These are phyloP conservation scores for Leccinum arenicola DNA, from an alignment of 768 basidiomycete genomes.

Conservation along the genomic window DNA sequence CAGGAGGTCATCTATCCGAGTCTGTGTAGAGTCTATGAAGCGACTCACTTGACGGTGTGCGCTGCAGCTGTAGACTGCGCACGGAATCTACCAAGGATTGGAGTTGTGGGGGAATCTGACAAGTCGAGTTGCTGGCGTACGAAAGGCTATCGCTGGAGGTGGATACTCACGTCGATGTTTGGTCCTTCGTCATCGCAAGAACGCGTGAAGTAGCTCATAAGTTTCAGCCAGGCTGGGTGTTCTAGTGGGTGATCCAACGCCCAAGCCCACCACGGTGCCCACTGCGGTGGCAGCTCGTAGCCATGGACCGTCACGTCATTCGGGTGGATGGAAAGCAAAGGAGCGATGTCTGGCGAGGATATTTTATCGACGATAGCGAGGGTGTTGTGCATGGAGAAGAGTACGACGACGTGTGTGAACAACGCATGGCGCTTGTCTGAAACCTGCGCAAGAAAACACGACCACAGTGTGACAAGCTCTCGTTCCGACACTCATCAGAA, in stretches of 20 bases:
- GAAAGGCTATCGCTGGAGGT: not conserved
- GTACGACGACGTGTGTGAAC: not conserved
- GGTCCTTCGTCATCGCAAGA: conserved; percentile 7
- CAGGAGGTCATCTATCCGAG: not conserved
- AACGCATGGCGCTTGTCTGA: not conserved
- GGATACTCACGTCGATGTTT: conserved; percentile 15
- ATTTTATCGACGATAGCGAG: conserved; percentile 16
- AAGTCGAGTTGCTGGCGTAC: not conserved
- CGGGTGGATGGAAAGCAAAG: conserved; percentile 46
- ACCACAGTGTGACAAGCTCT: too few species aligned
- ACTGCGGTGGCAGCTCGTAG: conserved; percentile 20
- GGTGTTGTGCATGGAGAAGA: not conserved
- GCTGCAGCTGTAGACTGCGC: conserved; percentile 27
- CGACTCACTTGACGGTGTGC: conserved; percentile 17
- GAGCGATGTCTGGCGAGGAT: conserved; percentile 23
- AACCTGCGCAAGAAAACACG: too few species aligned
- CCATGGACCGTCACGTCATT: conserved; percentile 38
- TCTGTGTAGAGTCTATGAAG: not conserved
- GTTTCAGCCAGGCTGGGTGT: conserved; percentile 20
- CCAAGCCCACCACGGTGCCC: conserved; percentile 40
- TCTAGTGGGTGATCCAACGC: conserved; percentile 15
- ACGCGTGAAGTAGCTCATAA: conserved; percentile 24
- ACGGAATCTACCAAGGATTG: conserved; percentile 21
- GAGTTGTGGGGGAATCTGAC: conserved; percentile 24
- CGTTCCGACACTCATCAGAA: conserved; percentile 34